phyloP scores from a whole-genome alignment of 352 stramenopile genomes.

The Pythium volutum region DNA sequence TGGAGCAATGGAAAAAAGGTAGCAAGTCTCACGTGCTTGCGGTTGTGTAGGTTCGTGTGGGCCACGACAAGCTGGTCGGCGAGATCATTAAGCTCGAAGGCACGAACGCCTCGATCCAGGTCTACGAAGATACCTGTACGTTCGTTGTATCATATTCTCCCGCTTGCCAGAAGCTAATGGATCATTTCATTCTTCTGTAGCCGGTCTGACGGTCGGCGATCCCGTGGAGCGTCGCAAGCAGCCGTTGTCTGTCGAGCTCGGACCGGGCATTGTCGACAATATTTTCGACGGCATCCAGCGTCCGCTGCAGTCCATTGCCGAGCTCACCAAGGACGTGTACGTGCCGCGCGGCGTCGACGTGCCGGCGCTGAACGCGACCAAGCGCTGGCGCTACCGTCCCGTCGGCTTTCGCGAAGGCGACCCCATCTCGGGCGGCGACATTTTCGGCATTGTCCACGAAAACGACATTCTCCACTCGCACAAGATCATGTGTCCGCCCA shows the following conservation, averaged over 20 bases:
- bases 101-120: conserved; percentile 99
- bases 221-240: conserved; percentile 97
- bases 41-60: conserved; percentile 93
- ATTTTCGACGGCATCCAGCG: conserved; percentile 99
- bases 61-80: conserved; percentile 98
- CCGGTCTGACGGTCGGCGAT: conserved; percentile 97
- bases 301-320: conserved; percentile 96
- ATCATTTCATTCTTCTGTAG: conserved; percentile 25
- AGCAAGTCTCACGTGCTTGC: background rate
- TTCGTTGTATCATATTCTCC: background rate
- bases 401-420: conserved; percentile 93
- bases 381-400: conserved; percentile 95
- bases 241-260: conserved; percentile 97
- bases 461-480: conserved; percentile 99
- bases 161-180: background rate
- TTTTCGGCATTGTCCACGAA: conserved; percentile 98
- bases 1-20: background rate
- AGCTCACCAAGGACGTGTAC: conserved; percentile 95
- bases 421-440: conserved; percentile 96
- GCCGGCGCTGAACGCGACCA: conserved; percentile 90
- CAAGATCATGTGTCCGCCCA: conserved; percentile 99
- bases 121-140: conserved; percentile 97
- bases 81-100: conserved; percentile 99
- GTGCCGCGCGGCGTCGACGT: conserved; percentile 97
- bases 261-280: conserved; percentile 99